These are phyloP conservation scores for Nemania bipapillata DNA, from an alignment of 2,329 filamentous ascomycete species.

Conservation along the genomic window DNA sequence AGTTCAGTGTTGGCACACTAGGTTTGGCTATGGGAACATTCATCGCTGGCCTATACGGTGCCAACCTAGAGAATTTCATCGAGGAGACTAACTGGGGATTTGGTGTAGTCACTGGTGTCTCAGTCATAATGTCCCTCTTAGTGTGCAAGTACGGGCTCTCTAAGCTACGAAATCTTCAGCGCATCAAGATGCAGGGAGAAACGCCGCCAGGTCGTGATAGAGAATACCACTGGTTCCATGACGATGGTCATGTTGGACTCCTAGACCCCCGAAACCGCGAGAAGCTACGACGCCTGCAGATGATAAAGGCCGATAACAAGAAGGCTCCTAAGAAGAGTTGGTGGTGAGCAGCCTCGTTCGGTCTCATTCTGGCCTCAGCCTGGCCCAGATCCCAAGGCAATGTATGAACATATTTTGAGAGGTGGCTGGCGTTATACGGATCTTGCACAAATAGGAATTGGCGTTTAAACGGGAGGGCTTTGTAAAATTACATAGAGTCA, in stretches of 20 bases:
- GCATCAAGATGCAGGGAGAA: slow-evolving; percentile 51
- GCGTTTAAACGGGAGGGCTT: slow-evolving; percentile 6
- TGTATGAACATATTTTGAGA: slow-evolving; percentile 17
- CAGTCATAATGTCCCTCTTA: slow-evolving; percentile 75
- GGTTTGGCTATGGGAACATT: slow-evolving; percentile 96
- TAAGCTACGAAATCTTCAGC: slow-evolving; percentile 74
- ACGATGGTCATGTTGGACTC: slow-evolving; percentile 62
- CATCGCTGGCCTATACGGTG: slow-evolving; percentile 97
- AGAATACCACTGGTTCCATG: slow-evolving; percentile 58
- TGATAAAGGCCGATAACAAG: slow-evolving; percentile 57
- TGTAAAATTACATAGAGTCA: slow-evolving; percentile 16
- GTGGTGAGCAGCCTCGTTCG: slow-evolving; percentile 38
- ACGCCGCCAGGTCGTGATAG: slow-evolving; percentile 38
- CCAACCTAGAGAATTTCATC: slow-evolving; percentile 99
- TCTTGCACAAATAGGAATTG: slow-evolving; percentile 23
- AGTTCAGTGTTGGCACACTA: slow-evolving; percentile 93
- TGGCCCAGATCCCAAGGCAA: neutral
- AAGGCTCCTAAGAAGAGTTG: slow-evolving; percentile 50
- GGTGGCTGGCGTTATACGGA: slow-evolving; percentile 5
- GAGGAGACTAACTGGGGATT: slow-evolving; percentile 94
- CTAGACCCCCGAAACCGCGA: slow-evolving; percentile 66
- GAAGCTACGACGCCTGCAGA: slow-evolving; percentile 63
- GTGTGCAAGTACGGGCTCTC: slow-evolving; percentile 86
- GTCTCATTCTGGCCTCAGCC: neutral
- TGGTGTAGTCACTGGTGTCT: slow-evolving; percentile 75